These are phyloP conservation scores for Metschnikowia vanudenii DNA, from an alignment of 805 yeast species.

Conservation along the genomic window DNA sequence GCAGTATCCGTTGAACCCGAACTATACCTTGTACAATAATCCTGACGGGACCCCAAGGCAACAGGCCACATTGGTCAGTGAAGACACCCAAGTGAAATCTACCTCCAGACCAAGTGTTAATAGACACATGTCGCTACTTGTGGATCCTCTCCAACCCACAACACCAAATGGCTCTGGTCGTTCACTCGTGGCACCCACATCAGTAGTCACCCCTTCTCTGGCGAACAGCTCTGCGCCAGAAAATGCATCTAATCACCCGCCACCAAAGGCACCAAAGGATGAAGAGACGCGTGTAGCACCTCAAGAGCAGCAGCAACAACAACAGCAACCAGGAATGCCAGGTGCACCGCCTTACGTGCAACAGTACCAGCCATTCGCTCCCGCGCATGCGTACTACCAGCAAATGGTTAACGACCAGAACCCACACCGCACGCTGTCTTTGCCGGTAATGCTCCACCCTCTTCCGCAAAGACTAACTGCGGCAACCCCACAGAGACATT, in stretches of 20 bases:
- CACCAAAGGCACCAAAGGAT: not conserved
- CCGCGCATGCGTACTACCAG: slow-evolving; percentile 17
- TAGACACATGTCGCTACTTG: slow-evolving; percentile 42
- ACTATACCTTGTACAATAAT: slow-evolving; percentile 30
- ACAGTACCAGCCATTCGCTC: slow-evolving; percentile 18
- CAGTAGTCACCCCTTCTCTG: not conserved
- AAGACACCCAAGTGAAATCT: not conserved
- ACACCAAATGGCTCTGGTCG: not conserved
- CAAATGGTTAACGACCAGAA: slow-evolving; percentile 15
- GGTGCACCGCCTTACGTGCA: slow-evolving; percentile 14
- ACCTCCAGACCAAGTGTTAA: slow-evolving; percentile 16
- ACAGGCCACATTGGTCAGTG: not conserved
- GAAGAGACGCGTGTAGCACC: not conserved
- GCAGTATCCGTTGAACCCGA: slow-evolving; percentile 36
- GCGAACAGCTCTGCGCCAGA: slow-evolving; percentile 2
- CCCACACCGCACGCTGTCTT: slow-evolving; percentile 17
- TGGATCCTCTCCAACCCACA: slow-evolving; percentile 36
- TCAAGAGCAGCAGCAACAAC: not conserved
- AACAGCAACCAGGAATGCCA: not conserved
- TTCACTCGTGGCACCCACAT: not conserved
- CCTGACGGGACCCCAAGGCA: slow-evolving; percentile 14
- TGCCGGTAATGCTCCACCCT: slow-evolving; percentile 17
- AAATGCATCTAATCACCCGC: not conserved
- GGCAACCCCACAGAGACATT: slow-evolving; percentile 16
- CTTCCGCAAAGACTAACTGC: slow-evolving; percentile 11